Evolutionary conservation across 73 alveolate species (phyloP).

Genomic region (Stentor coeruleus): DNA sequence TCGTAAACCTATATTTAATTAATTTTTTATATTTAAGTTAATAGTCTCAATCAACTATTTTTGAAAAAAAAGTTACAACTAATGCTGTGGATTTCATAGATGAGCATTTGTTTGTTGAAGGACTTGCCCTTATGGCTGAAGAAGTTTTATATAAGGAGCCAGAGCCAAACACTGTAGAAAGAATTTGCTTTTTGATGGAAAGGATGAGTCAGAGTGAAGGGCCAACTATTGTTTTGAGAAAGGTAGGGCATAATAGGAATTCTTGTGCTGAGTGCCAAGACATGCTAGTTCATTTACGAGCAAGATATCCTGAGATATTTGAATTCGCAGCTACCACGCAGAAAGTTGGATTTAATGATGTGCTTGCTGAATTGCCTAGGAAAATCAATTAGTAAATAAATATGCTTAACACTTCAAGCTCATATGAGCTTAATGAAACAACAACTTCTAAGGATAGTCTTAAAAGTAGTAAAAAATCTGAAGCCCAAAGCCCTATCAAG

Average conservation of each 20-base stretch:
- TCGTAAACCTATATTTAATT: too few relatives aligned
- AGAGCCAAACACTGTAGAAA: constrained; percentile 50
- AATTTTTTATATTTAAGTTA: too few relatives aligned
- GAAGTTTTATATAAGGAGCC: constrained; percentile 67
- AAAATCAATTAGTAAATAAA: too few relatives aligned
- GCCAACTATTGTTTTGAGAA: constrained; percentile 52
- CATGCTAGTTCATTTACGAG: not conserved
- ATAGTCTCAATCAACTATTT: constrained; percentile 4
- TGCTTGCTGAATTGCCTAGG: not conserved
- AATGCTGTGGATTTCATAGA: constrained; percentile 49
- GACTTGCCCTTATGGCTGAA: constrained; percentile 64
- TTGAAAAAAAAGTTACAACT: not conserved
- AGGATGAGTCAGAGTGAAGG: constrained; percentile 76
- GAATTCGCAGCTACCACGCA: not conserved
- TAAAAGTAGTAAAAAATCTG: too few relatives aligned
- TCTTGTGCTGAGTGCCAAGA: constrained; percentile 20
- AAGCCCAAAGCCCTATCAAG: too few relatives aligned
- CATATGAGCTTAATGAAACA: too few relatives aligned
- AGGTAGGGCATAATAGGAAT: constrained; percentile 37
- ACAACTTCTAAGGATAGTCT: too few relatives aligned
- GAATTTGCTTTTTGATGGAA: constrained; percentile 57
- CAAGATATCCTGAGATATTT: constrained; percentile 29
- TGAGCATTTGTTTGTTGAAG: constrained; percentile 81
- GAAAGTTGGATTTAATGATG: not conserved
- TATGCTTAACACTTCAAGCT: too few relatives aligned